Evolutionary conservation across 148 eudicot genomes (phyloP).

Genomic region (Chenopodium formosanum): DNA sequence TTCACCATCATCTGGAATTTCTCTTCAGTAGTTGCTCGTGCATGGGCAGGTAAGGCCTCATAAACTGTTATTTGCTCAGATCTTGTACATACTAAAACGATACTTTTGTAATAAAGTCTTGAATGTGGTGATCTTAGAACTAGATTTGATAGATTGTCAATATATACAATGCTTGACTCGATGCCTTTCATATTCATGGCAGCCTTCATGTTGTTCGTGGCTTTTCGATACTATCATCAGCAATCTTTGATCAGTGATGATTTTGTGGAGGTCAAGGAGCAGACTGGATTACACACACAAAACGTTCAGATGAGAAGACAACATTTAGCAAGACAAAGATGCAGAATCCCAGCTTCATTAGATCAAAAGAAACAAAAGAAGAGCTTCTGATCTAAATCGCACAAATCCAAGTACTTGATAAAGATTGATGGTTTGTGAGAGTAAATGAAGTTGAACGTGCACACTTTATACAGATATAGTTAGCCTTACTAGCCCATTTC

Average conservation of each 20-base stretch:
- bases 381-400: background rate
- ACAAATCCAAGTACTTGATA: background rate
- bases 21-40: slow-evolving; percentile 55
- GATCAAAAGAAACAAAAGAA: slow-evolving; percentile 18
- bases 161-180: background rate
- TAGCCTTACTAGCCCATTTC: background rate
- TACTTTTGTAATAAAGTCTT: too few relatives aligned
- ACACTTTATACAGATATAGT: background rate
- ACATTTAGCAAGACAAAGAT: background rate
- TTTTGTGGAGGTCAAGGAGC: slow-evolving; percentile 32
- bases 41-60: slow-evolving; percentile 62
- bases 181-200: slow-evolving; percentile 19
- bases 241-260: slow-evolving; percentile 37
- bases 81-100: background rate
- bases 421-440: background rate
- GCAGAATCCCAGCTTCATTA: background rate
- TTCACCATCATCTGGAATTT: slow-evolving; percentile 70
- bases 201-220: slow-evolving; percentile 81
- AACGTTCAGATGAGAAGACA: background rate
- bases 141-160: too few relatives aligned
- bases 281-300: background rate
- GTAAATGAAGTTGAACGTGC: background rate
- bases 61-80: background rate
- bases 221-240: slow-evolving; percentile 67
- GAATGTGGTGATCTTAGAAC: too few relatives aligned